Evolutionary conservation across 495 filamentous ascomycete genomes (phyloP), one percentile per base, ranked within the genome.

Genomic region (Penicillium flavigenum): DNA sequence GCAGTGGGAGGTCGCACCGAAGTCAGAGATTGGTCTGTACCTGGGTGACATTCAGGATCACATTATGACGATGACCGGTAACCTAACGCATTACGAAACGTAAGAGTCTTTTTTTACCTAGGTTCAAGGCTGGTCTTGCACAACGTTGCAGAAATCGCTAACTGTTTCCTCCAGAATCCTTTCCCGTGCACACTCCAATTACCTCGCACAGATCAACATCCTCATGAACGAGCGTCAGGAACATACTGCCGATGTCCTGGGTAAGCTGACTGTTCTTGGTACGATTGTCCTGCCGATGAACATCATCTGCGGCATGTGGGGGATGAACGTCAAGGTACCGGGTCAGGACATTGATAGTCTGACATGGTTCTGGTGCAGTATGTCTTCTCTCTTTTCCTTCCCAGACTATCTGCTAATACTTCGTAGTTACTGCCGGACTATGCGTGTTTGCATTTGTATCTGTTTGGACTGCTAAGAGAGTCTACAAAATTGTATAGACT

Each of bases 231-330:
- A 97, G 75, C 89, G 94, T 39, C 90, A 95, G 70, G 94, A 98
- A 67, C 88, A 96, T 76, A 98, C 94, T 11, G 88, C 91, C 29
- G 91, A 96, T 70, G 90, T 96, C 1, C 79, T 98, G 17, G 92
- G 93, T 46, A 97, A 95, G 73, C 81, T 98, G 44, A 98, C 94
- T 4, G 95, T 97, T 2, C 78, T 98, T 3, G 94, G 92, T 62
- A 98, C 94, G 9, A 98, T 98, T 61, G 91, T 98, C 5, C 81
- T 98, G 54, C 94, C 94, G 19, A 92, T 98, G 86, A 98, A 98
- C 67, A 92, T 98, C 72, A 90, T 98, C 61, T 97, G 94, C 26
- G 95, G 94, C 62, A 87, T 98, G 71, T 98, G 94, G 89, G 94
- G 94, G 34, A 98, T 98, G 94, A 98, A 98, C 77, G 91, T 96